These are phyloP conservation scores for Myrmaecium sp. DNA, from an alignment of 2,329 filamentous ascomycete species.

Conservation along the genomic window DNA sequence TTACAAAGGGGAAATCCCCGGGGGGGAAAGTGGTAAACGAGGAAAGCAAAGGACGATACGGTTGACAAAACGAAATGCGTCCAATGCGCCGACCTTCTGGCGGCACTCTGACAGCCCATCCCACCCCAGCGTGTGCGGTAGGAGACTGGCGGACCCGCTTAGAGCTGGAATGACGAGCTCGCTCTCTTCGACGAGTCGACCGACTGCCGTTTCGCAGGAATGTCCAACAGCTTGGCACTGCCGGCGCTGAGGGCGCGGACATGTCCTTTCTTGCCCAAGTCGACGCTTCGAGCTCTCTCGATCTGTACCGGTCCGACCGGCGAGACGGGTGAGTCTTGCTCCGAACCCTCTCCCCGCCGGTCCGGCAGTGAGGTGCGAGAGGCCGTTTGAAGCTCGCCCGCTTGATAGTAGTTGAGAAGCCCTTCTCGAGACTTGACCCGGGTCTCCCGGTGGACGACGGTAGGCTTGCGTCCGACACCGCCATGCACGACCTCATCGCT, in stretches of 20 bases:
- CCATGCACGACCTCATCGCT: constrained; percentile 31
- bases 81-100: too few relatives aligned
- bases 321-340: too few relatives aligned
- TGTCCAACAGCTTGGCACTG: constrained; percentile 57
- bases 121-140: too few relatives aligned
- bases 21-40: neutral
- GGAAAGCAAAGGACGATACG: neutral
- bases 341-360: too few relatives aligned
- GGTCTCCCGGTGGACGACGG: constrained; percentile 43
- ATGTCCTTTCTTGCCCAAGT: constrained; percentile 47
- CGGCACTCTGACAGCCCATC: too few relatives aligned
- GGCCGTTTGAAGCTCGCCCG: too few relatives aligned
- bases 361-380: too few relatives aligned
- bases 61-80: neutral
- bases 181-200: constrained; percentile 8
- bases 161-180: constrained; percentile 1
- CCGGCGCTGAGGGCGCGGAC: constrained; percentile 59
- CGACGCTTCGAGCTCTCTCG: constrained; percentile 54
- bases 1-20: neutral
- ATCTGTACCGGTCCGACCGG: too few relatives aligned
- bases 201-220: constrained; percentile 28
- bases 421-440: constrained; percentile 46
- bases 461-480: constrained; percentile 39
- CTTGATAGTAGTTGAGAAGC: constrained; percentile 33
- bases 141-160: too few relatives aligned